A percentile compares a stretch with the other conserved stretches of the same genome.
These are phyloP conservation scores for Bruguiera sexangula DNA, from an alignment of 345 rosid species.

Conservation along the genomic window DNA sequence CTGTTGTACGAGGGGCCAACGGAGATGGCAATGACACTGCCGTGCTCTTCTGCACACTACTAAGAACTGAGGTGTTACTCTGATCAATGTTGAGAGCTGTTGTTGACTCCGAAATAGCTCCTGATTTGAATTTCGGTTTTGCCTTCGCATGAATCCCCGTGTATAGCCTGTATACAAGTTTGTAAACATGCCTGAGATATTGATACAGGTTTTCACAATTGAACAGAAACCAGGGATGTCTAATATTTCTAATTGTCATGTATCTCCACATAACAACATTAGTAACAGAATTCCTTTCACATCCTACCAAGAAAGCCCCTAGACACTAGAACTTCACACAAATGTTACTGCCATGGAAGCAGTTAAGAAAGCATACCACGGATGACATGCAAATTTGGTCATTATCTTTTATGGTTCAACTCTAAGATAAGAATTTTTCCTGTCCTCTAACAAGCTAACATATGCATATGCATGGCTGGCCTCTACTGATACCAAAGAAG, in stretches of 20 bases:
- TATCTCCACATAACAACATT: neutral
- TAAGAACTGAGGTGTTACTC: conserved; percentile 38
- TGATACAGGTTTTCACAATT: neutral
- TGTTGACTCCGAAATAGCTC: conserved; percentile 87
- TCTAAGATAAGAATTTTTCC: no score
- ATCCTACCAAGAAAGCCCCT: no score
- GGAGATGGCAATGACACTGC: conserved; percentile 35
- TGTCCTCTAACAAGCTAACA: no score
- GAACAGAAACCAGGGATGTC: neutral
- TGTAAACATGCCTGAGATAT: neutral
- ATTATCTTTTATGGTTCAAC: no score
- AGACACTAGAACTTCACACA: no score
- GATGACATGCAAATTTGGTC: no score
- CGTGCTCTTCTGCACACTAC: conserved; percentile 45
- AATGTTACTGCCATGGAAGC: no score
- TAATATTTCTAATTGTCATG: neutral
- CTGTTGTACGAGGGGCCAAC: conserved; percentile 43
- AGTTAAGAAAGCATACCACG: no score
- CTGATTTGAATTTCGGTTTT: conserved; percentile 78
- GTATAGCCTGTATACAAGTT: conserved; percentile 57
- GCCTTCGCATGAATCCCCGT: conserved; percentile 94
- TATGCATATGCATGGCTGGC: no score
- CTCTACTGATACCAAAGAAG: no score
- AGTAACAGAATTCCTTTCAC: no score
- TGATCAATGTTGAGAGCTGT: conserved; percentile 77